Conservation (phyloP, 2,329 filamentous ascomycete species). For the Epichloe coenophiala region DNA sequence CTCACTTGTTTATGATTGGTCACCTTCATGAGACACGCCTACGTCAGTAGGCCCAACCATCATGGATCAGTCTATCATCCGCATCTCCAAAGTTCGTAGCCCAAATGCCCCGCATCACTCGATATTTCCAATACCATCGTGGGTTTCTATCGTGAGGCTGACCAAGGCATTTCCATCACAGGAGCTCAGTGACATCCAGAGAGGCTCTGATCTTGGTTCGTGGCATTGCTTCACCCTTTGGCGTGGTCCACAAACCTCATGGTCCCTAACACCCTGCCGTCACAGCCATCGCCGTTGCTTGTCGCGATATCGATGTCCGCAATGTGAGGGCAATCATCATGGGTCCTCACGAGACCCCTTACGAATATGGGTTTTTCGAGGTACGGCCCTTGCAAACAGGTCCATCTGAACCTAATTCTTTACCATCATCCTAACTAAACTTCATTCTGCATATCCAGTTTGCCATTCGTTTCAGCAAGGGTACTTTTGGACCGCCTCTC, state of each 20-base stretch:
- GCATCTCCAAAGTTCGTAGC: constrained; percentile 62
- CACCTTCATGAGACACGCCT: background rate
- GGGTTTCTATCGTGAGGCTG: constrained; percentile 4
- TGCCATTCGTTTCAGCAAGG: constrained; percentile 59
- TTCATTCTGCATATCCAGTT: constrained; percentile 38
- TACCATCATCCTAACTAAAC: background rate
- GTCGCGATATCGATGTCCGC: constrained; percentile 76
- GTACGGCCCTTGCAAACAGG: constrained; percentile 31
- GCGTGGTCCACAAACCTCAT: background rate
- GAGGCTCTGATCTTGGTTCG: constrained; percentile 71
- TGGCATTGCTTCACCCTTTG: constrained; percentile 8
- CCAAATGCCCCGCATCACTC: constrained; percentile 8
- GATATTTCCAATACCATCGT: constrained; percentile 7
- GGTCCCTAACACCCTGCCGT: background rate
- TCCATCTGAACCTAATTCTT: background rate
- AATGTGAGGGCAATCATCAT: constrained; percentile 80
- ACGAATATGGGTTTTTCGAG: constrained; percentile 96
- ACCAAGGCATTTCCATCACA: constrained; percentile 20
- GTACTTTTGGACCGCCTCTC: constrained; percentile 25
- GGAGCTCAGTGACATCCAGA: constrained; percentile 80
- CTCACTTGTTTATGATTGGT: background rate
- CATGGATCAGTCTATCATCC: constrained; percentile 70
- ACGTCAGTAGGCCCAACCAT: background rate
- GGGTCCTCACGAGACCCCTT: constrained; percentile 85
- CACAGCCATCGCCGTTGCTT: constrained; percentile 72